Base-by-base conservation (phyloP, 2,329 filamentous ascomycete genomes). In the Aspergillus phoenicis region DNA sequence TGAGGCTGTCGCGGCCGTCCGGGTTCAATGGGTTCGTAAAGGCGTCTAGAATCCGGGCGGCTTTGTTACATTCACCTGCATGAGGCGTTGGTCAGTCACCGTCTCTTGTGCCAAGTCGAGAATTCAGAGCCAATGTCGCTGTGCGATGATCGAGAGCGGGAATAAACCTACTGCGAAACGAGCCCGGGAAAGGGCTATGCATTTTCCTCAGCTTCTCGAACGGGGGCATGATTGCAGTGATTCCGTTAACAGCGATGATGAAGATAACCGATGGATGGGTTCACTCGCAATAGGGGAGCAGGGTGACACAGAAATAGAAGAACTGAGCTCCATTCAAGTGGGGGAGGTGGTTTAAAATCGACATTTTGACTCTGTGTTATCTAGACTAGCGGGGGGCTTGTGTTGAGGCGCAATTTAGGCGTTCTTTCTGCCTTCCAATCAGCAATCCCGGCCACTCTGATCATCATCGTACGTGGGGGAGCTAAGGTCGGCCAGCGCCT, bases 1-100 rank as follows among this genome's bases (percentile, higher is more conserved):
- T 97, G 73, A 97, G 88, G 78, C 96, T 97, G 78, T 97, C 94
- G 57, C 93, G 93, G 5, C 93, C 91, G 74, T 97, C 96, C 20
- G 92, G 81, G 81, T 97, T 92, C 71, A 89, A 86, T 20, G 94
- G 93, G 74, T 97, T 93, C 74, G 97, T 86, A 77, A 98, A 98
- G 2, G 93, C 96, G 49, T 91, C 87, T 68, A 99, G 86, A 72
- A 98, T 97, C 82, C 94, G 95, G 73, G 89, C 90, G 73, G 93
- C 94, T 80, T 98, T 98, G 78, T 90, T 93, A 81, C 94, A 97
- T 82, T 98, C 94, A 81, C 91, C 93, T 97, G 77, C 62, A 47
- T 49, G 62, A 54, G 28, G 11, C 57, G 64, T 66, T 61, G 24
- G 24, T 24, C 49, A 57, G 68, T 75, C 61, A 71, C 71, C 65